A percentile compares a stretch with the other conserved stretches of the same genome.
Evolutionary conservation across 352 stramenopile species (phyloP).

Genomic region (Hyaloperonospora brassicae): DNA sequence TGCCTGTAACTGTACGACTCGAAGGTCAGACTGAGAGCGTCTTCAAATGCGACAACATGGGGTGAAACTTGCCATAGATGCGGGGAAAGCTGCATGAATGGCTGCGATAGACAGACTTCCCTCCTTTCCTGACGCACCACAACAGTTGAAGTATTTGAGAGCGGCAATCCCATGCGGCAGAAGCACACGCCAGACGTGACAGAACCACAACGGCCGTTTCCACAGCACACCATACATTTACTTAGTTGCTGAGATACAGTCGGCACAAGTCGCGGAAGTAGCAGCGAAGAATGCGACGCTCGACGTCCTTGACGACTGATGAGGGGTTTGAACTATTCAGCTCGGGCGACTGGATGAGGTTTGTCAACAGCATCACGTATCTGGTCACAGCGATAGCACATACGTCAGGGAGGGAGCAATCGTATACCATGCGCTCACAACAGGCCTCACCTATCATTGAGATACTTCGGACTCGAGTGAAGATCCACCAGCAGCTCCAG

Average conservation of each 20-base stretch:
- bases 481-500: conserved; percentile 77
- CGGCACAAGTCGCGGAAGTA: conserved; percentile 74
- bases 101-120: too few relatives aligned
- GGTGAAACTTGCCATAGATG: too few relatives aligned
- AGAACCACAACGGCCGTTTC: background rate
- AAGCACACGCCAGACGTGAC: too few relatives aligned
- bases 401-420: background rate
- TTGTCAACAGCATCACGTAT: conserved; percentile 66
- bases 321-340: conserved; percentile 69
- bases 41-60: too few relatives aligned
- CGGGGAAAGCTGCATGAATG: too few relatives aligned
- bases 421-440: background rate
- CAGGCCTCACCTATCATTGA: conserved; percentile 46
- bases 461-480: conserved; percentile 61
- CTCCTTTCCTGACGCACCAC: too few relatives aligned
- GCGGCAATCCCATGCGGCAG: too few relatives aligned
- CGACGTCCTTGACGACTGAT: conserved; percentile 53
- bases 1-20: too few relatives aligned
- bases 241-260: conserved; percentile 40
- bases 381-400: conserved; percentile 16
- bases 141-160: too few relatives aligned
- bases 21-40: too few relatives aligned
- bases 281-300: conserved; percentile 75
- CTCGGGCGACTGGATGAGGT: conserved; percentile 77
- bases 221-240: conserved; percentile 11